Base-by-base conservation (phyloP, 2,329 filamentous ascomycete species). In the Xenosphaeropsis pyriputrescens region DNA sequence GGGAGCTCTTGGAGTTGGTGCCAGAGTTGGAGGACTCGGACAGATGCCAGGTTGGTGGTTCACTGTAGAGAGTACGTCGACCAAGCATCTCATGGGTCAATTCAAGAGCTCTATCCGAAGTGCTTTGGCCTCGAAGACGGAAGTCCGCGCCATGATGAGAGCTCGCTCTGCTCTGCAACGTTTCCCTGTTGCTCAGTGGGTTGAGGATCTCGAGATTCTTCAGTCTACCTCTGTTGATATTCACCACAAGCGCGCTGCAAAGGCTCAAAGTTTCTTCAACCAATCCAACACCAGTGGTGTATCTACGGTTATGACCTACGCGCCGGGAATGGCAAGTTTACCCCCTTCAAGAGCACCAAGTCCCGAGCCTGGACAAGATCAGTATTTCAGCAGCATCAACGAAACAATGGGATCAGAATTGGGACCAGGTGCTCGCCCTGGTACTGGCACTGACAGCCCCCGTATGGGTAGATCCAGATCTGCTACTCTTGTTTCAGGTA, bases 21-120 rank as follows among this genome's bases (percentile, higher is more conserved):
- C 73, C 32, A 64, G 73, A 37, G 75, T 79, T 26, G 75, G 75
- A 45, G 75, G 75, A 38, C 62, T 79, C 15, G 73, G 75, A 11
- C 70, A 76, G 48, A 78, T 79, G 74, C 76, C 76, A 15, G 76
- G 76, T 17, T 79, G 75, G 69, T 80, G 75, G 75, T 80, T 72
- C 52, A 79, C 75, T 0, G 70, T 80, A 39, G 76, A 80, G 51
- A 77, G 72, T 0, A 74, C 67, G 5, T 71, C 71, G 2, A 75
- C 74, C 1, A 65, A 65, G 32, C 75, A 80, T 57, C 57, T 79
- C 32, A 60, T 79, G 38, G 67, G 71, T 34, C 76, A 80, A 50
- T 79, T 80, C 60, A 75, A 72, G 52, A 62, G 65, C 44, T 72
- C 75, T 11, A 79, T 80, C 43, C 58, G 70, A n/a, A 65, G 65